Base-by-base conservation (phyloP, 2,329 filamentous ascomycete genomes). In the Phialophora tarda region DNA sequence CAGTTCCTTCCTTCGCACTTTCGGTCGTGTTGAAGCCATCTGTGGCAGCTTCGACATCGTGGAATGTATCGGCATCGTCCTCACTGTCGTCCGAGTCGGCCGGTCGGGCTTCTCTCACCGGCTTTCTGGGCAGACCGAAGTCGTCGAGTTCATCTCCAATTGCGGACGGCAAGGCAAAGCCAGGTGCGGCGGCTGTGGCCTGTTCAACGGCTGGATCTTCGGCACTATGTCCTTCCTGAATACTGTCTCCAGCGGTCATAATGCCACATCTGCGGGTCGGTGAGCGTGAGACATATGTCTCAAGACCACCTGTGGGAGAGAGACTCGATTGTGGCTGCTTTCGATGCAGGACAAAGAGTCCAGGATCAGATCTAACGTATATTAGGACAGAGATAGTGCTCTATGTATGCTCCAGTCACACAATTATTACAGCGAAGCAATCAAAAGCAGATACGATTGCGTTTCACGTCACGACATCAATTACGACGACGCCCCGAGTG, bases 121-220 rank as follows among this genome's bases (percentile, higher is more conserved):
- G 69, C 59, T 82, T 83, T 68, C 89, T 84, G 21, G 89, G 89
- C 69, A 92, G 79, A 59, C 89, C 89, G 75, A 91, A 92, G 71
- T 92, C 89, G 76, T 92, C 89, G 66, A 88, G 79, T 73, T 89
- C 86, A 21, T 50, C 28, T 30, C 48, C 30, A n/a, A 53, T 59
- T n/a, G 38, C 17, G 38, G 58, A 17, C 8, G 41, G 14, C 21
- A 61, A 11, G 14, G 30, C n/a, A 21, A 50, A 17, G 24, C 38
- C 26, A 8, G 53, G 14, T 30, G 23, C 28, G 34, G 26, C 24
- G 10, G 11, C 50, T 14, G 54, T 32, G n/a, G 50, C n/a, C 5
- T 26, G 57, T 58, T 51, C 53, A 4, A n/a, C 38, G 28, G n/a
- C 41, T 4, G 57, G 56, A 26, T 64, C 53, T 58, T 65, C 34